Percentiles rank a stretch among this genome's conserved stretches.
phyloP scores from a whole-genome alignment of 2,329 filamentous ascomycete genomes.

The Byssochlamys sp. region DNA sequence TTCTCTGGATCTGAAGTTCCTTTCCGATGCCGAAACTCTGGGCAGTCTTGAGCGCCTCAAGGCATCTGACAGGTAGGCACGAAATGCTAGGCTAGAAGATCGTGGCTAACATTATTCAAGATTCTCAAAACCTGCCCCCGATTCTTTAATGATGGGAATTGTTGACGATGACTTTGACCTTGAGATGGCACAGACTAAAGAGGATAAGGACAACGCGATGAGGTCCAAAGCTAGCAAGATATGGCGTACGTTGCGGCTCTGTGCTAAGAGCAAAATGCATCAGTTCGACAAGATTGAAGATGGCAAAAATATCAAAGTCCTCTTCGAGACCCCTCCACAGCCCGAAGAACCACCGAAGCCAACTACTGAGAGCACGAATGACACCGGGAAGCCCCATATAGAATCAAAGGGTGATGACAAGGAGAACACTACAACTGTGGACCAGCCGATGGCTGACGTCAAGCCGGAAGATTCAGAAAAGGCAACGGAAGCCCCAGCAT shows the following conservation, averaged over 20 bases:
- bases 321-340: constrained; percentile 31
- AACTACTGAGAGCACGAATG: neutral
- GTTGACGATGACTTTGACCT: constrained; percentile 75
- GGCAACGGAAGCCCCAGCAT: neutral
- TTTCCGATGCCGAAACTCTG: constrained; percentile 56
- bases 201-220: constrained; percentile 49
- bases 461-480: neutral
- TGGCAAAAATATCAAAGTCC: constrained; percentile 55
- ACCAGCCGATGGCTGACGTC: neutral
- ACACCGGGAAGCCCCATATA: neutral
- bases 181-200: constrained; percentile 62
- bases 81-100: neutral
- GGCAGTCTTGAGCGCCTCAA: constrained; percentile 62
- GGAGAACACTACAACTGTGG: neutral
- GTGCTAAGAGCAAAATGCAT: constrained; percentile 61
- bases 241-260: constrained; percentile 79
- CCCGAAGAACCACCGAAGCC: constrained; percentile 14
- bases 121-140: constrained; percentile 59
- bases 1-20: constrained; percentile 66
- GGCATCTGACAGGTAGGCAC: constrained; percentile 43
- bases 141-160: constrained; percentile 63
- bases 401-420: neutral
- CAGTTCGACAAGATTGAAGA: constrained; percentile 82
- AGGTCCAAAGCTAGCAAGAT: constrained; percentile 77
- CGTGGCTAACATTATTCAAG: constrained; percentile 33